Evolutionary conservation across 2,329 filamentous ascomycete genomes (phyloP), one percentile per base, ranked within the genome.

Genomic region (Periglandula ipomoeae): DNA sequence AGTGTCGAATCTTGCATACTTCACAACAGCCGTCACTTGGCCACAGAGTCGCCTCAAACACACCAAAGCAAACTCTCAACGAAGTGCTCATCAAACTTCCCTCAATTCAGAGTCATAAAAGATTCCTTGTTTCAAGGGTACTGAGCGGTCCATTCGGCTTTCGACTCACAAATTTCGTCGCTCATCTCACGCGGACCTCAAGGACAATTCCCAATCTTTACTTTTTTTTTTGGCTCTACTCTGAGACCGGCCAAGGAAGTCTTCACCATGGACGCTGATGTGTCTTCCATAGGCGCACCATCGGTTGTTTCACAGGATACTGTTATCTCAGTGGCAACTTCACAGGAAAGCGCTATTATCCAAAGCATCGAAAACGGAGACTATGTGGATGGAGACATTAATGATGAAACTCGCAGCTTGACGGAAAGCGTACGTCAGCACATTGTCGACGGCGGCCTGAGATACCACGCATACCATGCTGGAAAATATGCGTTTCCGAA

Each of bases 401-500:
- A 57, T 24, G 63, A 65, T 39, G 67, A 71, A 26, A 71, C 66
- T 2, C 59, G 61, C 35, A 71, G 68, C 43, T 57, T 71, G 41
- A 69, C 68, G 5, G 65, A 69, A 5, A 71, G 69, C 52, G 68
- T 71, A 50, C 66, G 67, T 23, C 65, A 70, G 35, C 68, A 71
- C 47, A 66, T 70, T 47, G 60, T 70, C 48, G 69, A 71, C 20
- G 65, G 68, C 9, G 63, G 65, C 30, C 53, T 69, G 22, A 59
- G 67, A 1, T 70, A 70, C 45, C 67, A 70, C 49, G 66, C 66
- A 13, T 70, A 70, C 42, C 67, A 68, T 35, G 65, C 65, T 4
- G 68, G 69, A 9, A 60, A 67, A 54, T 71, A 71, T 44, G 59
- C 65, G 4, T 71, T 71, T 43, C 69, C 69, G 22, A 71, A 71